Evolutionary conservation across 129 eudicot species (phyloP), one percentile per base, ranked within the genome.

Genomic region (Pulicaria dysenterica): DNA sequence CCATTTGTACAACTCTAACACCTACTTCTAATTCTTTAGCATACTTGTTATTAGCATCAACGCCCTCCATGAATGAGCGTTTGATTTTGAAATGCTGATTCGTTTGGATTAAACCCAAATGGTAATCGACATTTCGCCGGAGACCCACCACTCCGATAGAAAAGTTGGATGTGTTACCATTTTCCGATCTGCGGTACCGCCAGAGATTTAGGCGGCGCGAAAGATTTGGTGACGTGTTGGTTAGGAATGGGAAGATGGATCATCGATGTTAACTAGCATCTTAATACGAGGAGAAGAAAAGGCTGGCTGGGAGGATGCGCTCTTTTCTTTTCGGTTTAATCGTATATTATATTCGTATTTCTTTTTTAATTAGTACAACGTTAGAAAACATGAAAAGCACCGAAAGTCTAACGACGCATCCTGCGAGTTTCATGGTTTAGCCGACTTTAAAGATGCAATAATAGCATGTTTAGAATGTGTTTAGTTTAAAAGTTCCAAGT

Each of bases 1-100:
- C 98, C 89, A 89, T 60, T 65, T 89, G 98, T 14, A 93, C 98
- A n/a, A 85, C 87, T 69, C 92, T 79, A 53, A 93, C 98, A 5
- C 90, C 98, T 64, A 93, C 87, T 72, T 93, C 83, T 80, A 93
- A 57, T 74, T 93, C 98, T 46, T 78, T 70, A 48, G 58, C 66
- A 74, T 84, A 91, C 54, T 78, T 79, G 50, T 77, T 64, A 19
- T 42, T 58, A 0, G 47, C 40, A 50, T 72, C 79, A 78, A 73
- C 65, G 37, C 13, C 47, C 44, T 81, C 80, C 72, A 75, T 69
- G 17, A 34, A 75, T 69, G 17, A 34, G 67, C 10, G 44, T 63
- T 63, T 42, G 64, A 63, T 74, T 40, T 68, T 68, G n/a, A 12
- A 56, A 55, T 13, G 12, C 2, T 55, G 40, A 42, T 51, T 41